These are phyloP conservation scores for Filobasidium wieringae DNA, from an alignment of 768 basidiomycete species.

Conservation along the genomic window DNA sequence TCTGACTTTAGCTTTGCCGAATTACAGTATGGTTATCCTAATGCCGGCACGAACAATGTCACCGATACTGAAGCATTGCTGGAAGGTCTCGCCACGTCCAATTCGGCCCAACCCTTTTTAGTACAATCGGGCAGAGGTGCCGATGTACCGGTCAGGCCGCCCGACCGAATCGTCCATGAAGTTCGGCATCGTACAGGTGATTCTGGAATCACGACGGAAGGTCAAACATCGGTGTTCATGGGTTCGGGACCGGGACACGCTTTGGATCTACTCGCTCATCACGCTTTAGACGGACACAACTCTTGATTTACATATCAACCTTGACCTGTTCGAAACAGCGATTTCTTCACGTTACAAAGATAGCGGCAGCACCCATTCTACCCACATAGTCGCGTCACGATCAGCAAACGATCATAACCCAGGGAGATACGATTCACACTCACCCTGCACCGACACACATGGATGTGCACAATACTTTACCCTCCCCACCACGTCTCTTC, in stretches of 20 bases:
- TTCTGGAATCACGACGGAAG: no score
- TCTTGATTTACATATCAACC: no score
- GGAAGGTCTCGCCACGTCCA: no score
- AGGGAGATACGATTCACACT: background rate
- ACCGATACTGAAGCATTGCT: no score
- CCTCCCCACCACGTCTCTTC: conserved; percentile 21
- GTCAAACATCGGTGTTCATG: no score
- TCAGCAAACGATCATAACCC: background rate
- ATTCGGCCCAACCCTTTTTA: no score
- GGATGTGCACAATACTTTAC: conserved; percentile 59
- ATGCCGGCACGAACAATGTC: no score
- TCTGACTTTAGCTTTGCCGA: background rate
- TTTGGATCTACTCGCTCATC: background rate
- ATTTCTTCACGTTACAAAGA: conserved; percentile 46
- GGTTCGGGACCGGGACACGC: background rate
- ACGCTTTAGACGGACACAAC: background rate
- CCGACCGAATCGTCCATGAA: no score
- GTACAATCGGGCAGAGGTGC: no score
- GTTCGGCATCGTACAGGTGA: no score
- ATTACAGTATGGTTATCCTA: background rate
- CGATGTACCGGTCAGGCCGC: no score
- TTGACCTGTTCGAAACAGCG: background rate
- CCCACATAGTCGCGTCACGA: background rate
- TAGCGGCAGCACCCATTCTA: conserved; percentile 80
- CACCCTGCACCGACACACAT: conserved; percentile 57